Percentiles rank a stretch among this genome's conserved stretches.
Evolutionary conservation across 2,329 filamentous ascomycete genomes (phyloP).

Genomic region (Blumeria hordei): DNA sequence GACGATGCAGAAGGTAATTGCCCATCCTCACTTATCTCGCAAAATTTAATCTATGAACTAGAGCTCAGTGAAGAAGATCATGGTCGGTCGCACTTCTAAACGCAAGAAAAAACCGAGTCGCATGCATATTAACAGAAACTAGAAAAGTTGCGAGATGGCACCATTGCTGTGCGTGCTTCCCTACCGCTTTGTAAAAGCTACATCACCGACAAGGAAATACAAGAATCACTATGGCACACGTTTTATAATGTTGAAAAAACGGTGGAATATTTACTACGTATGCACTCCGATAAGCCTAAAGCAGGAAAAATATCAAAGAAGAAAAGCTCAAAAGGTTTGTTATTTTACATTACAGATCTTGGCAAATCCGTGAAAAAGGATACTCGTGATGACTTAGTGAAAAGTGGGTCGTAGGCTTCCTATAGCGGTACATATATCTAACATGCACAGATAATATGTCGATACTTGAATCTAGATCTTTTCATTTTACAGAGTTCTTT

Average conservation of each 20-base stretch:
- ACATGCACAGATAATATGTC: too few relatives aligned
- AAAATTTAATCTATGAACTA: constrained; percentile 5
- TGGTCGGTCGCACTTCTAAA: constrained; percentile 7
- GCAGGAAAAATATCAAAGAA: constrained; percentile 9
- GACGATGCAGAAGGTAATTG: constrained; percentile 12
- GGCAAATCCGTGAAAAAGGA: too few relatives aligned
- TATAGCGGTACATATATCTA: too few relatives aligned
- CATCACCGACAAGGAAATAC: constrained; percentile 47
- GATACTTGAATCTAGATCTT: constrained; percentile 10
- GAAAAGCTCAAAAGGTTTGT: constrained; percentile 16
- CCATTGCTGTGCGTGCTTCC: constrained; percentile 36
- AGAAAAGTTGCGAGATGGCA: constrained; percentile 39
- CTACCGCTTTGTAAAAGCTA: constrained; percentile 31
- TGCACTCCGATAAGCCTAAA: constrained; percentile 9
- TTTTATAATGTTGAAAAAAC: constrained; percentile 83
- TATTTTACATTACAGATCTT: constrained; percentile 3
- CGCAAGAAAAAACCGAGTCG: background rate
- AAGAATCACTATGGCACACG: constrained; percentile 85
- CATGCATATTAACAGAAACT: background rate
- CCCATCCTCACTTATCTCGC: background rate
- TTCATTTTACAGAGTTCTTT: constrained; percentile 41
- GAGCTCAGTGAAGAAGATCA: constrained; percentile 16
- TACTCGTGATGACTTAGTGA: too few relatives aligned
- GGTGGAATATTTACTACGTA: constrained; percentile 52
- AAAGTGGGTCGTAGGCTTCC: too few relatives aligned